These are phyloP conservation scores for Urochloa ruziziensis DNA, from an alignment of 176 grass and related monocot species.

Conservation along the genomic window DNA sequence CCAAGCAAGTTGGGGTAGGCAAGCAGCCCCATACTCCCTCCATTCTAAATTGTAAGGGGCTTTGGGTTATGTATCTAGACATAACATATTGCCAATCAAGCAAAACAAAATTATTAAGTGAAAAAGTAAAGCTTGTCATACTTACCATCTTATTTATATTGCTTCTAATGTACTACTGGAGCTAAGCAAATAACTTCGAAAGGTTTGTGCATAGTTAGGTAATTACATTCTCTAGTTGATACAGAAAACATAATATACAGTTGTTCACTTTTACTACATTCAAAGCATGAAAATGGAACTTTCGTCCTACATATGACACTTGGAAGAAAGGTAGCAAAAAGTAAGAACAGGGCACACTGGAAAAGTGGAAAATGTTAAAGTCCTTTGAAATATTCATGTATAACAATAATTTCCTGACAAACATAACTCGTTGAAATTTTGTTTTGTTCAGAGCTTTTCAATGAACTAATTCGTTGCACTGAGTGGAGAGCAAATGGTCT, in stretches of 20 bases:
- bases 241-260: too few relatives aligned
- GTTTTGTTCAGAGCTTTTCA: not conserved
- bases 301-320: too few relatives aligned
- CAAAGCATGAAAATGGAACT: too few relatives aligned
- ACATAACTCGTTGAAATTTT: not conserved
- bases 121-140: not conserved
- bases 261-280: too few relatives aligned
- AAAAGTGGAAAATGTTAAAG: not conserved
- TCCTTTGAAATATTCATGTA: not conserved
- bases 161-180: not conserved
- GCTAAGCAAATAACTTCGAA: not conserved
- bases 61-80: too few relatives aligned
- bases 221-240: too few relatives aligned
- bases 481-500: not conserved
- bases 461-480: not conserved
- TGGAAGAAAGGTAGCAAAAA: too few relatives aligned
- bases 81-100: too few relatives aligned
- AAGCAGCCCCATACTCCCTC: too few relatives aligned
- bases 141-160: not conserved
- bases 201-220: not conserved
- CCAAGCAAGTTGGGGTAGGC: too few relatives aligned
- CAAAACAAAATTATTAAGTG: too few relatives aligned
- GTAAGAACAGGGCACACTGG: not conserved
- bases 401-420: not conserved
- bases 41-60: too few relatives aligned